Evolutionary conservation across 345 rosid genomes (phyloP), one percentile per base, ranked within the genome.

Genomic region (Bretschneidera sinensis): DNA sequence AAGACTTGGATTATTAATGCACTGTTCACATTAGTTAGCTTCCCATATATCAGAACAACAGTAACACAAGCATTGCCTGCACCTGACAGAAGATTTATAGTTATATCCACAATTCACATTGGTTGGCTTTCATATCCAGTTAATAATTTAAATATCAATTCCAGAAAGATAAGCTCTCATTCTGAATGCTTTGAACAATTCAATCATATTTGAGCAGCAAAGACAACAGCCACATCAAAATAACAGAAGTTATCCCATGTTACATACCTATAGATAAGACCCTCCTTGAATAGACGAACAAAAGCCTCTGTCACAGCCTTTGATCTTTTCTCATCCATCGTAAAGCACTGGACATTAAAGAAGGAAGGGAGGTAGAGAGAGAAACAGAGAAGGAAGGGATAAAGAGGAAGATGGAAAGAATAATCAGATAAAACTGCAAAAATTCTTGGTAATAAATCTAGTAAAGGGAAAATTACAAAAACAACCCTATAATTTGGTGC

Each of bases 291-390:
- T 21, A 94, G 71, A 74, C 73, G 77, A 66, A 82, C 81, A 80
- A 90, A 94, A 62, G 87, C 97, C 72, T 88, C 99, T 17, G 75
- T 80, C 54, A 94, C 95, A 62, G 97, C 96, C 74, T 76, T 84
- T 63, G 97, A 88, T 78, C 95, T 77, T 74, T 81, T 76, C 24
- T 86, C 97, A 75, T 94, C 97, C 99, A 94, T 81, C 21, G 99
- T 94, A 77, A 88, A 94, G 76, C 91, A 90, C 99, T 94, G 72
- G 3, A 54, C 23, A 43, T 39, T n/a, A 16, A 39, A 39, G 15
- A 13, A 39, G 10, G 45, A 39, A 39, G 15, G 45, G n/a, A n/a
- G n/a, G n/a, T n/a, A 8, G 8, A 8, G 33, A 28, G 35, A 53
- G 53, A 68, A 50, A 48, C 28, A 59, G 62, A 67, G 62, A 57